phyloP scores from a whole-genome alignment of 495 filamentous ascomycete genomes.

The Parathielavia hyrcaniae region DNA sequence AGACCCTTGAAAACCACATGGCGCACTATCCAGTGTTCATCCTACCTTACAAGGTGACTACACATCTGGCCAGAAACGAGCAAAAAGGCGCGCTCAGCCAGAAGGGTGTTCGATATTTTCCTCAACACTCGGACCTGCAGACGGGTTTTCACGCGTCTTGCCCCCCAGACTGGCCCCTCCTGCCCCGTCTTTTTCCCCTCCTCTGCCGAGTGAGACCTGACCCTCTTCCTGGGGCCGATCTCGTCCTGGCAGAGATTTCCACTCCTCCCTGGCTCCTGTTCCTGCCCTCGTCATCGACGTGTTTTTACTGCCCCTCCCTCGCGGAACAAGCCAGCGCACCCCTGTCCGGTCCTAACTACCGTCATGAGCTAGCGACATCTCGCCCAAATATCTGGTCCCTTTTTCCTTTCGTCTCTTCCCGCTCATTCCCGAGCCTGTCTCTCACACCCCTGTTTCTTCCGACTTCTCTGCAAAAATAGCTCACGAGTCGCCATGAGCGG shows the following conservation, averaged over 20 bases:
- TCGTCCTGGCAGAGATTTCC: slow-evolving; percentile 24
- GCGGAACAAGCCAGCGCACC: slow-evolving; percentile 25
- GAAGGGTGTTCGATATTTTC: slow-evolving; percentile 23
- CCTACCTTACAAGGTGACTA: neutral
- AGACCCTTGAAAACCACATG: slow-evolving; percentile 42
- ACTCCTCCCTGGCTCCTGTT: slow-evolving; percentile 10
- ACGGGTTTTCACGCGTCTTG: slow-evolving; percentile 12
- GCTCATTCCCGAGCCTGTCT: slow-evolving; percentile 13
- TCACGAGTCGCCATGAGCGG: slow-evolving; percentile 31
- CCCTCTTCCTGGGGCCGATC: slow-evolving; percentile 23
- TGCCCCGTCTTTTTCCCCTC: slow-evolving; percentile 14
- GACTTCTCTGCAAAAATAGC: slow-evolving; percentile 16
- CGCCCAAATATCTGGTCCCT: slow-evolving; percentile 25
- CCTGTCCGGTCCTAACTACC: slow-evolving; percentile 25
- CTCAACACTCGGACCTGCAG: slow-evolving; percentile 14
- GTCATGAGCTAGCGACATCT: slow-evolving; percentile 34
- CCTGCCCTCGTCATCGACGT: slow-evolving; percentile 30
- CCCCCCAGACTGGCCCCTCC: slow-evolving; percentile 6
- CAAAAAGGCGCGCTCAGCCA: slow-evolving; percentile 26
- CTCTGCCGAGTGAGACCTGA: slow-evolving; percentile 20
- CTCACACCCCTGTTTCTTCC: slow-evolving; percentile 19
- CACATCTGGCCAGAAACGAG: slow-evolving; percentile 8
- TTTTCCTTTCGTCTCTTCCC: slow-evolving; percentile 23
- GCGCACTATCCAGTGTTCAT: slow-evolving; percentile 39
- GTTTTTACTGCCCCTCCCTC: slow-evolving; percentile 30